These are phyloP conservation scores for Nitzschia sp. DNA, from an alignment of 108 stramenopile species.

Conservation along the genomic window DNA sequence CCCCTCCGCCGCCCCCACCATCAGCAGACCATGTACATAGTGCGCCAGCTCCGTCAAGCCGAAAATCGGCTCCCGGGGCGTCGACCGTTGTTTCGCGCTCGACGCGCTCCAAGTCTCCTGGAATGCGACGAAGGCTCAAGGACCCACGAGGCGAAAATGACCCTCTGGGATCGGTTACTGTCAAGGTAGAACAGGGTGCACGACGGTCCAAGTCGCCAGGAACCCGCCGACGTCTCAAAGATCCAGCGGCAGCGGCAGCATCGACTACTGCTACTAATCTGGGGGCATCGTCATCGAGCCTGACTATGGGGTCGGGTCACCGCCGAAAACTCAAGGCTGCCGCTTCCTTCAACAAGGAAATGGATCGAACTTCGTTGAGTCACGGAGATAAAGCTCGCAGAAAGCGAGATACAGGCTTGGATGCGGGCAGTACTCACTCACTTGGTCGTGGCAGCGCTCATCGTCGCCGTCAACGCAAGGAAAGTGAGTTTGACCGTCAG, in stretches of 20 bases:
- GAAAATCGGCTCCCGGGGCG: background rate
- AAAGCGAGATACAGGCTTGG: too few species aligned
- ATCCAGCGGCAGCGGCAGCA: background rate
- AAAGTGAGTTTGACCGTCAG: background rate
- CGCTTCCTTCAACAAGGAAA: too few species aligned
- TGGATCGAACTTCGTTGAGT: too few species aligned
- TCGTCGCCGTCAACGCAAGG: slow-evolving; percentile 6
- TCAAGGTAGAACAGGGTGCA: background rate
- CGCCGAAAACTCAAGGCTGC: slow-evolving; percentile 3
- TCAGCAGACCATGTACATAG: background rate
- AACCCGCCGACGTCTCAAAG: slow-evolving; percentile 3
- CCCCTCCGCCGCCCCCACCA: background rate
- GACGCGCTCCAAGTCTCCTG: slow-evolving; percentile 13
- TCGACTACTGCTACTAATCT: background rate
- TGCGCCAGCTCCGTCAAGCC: background rate
- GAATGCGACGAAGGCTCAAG: slow-evolving; percentile 8
- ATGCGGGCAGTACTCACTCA: background rate
- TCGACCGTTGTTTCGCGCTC: background rate
- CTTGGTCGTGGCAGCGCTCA: slow-evolving; percentile 2
- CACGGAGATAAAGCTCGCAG: too few species aligned
- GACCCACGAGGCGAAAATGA: background rate
- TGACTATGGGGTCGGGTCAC: too few species aligned
- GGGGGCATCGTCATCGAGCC: background rate
- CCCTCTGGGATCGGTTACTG: background rate
- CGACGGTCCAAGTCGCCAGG: slow-evolving; percentile 15